These are phyloP conservation scores for Cercospora beticola DNA, from an alignment of 2,329 filamentous ascomycete genomes.

Conservation along the genomic window DNA sequence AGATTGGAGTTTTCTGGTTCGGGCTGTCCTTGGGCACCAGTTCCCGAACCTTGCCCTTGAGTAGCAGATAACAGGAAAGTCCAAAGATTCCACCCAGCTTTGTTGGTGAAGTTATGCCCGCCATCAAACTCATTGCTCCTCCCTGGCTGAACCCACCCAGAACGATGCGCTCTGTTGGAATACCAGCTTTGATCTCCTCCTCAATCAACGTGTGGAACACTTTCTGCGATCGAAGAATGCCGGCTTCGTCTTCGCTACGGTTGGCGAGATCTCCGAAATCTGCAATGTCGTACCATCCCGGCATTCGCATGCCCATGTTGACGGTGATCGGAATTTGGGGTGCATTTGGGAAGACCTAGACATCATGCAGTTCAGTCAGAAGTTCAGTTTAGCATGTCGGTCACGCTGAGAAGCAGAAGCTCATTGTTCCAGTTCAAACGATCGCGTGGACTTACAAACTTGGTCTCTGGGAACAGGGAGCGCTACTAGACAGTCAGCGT, in stretches of 20 bases:
- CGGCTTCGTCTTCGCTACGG: constrained; percentile 64
- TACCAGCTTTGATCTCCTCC: constrained; percentile 75
- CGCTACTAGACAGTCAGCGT: neutral
- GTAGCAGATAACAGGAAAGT: constrained; percentile 76
- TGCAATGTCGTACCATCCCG: constrained; percentile 80
- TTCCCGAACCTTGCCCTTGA: constrained; percentile 64
- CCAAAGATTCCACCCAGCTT: constrained; percentile 88
- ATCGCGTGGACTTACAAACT: constrained; percentile 48
- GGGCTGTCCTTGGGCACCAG: constrained; percentile 53
- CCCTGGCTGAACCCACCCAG: constrained; percentile 85
- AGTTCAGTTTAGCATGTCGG: neutral
- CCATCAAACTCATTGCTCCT: constrained; percentile 80
- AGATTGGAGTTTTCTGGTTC: constrained; percentile 68
- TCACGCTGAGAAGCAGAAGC: neutral
- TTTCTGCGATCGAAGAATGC: constrained; percentile 69
- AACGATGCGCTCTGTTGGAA: constrained; percentile 78
- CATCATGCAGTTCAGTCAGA: constrained; percentile 40
- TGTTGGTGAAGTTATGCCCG: constrained; percentile 69
- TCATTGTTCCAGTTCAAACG: no score
- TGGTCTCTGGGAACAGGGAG: constrained; percentile 76
- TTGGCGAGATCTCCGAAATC: constrained; percentile 49
- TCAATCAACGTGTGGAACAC: constrained; percentile 80
- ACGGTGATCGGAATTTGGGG: constrained; percentile 49
- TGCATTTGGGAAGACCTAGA: constrained; percentile 78
- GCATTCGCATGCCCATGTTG: constrained; percentile 78